Evolutionary conservation across 2,329 filamentous ascomycete genomes (phyloP).

Genomic region (Didymella pomorum): DNA sequence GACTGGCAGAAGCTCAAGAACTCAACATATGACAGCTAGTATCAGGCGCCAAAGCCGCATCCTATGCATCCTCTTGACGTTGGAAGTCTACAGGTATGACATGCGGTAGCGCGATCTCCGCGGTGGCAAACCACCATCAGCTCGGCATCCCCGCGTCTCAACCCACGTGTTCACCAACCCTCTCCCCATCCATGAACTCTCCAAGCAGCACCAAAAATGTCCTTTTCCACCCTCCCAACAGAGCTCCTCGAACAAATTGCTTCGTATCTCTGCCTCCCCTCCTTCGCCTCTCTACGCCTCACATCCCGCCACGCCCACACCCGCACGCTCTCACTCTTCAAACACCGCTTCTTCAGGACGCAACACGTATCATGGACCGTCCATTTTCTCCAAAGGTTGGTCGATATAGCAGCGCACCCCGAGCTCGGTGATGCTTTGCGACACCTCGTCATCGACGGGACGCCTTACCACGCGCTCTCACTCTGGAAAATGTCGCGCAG

Average conservation of each 20-base stretch:
- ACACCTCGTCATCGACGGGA: slow-evolving; percentile 38
- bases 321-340: neutral
- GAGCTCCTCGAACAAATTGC: slow-evolving; percentile 3
- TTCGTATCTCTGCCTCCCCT: neutral
- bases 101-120: slow-evolving; percentile 1
- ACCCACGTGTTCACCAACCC: slow-evolving; percentile 3
- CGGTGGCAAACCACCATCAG: slow-evolving; percentile 25
- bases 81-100: neutral
- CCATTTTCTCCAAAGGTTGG: neutral
- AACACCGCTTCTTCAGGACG: slow-evolving; percentile 7
- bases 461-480: slow-evolving; percentile 33
- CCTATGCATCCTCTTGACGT: no score
- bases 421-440: slow-evolving; percentile 14
- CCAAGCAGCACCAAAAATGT: neutral
- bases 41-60: neutral
- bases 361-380: slow-evolving; percentile 5
- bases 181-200: neutral
- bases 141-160: slow-evolving; percentile 23
- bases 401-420: neutral
- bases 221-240: neutral
- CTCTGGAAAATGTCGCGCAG: slow-evolving; percentile 33
- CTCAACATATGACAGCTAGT: neutral
- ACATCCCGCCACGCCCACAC: neutral
- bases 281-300: neutral
- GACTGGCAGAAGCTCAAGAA: neutral